Evolutionary conservation across 148 eudicot species (phyloP).

Genomic region (Amaranthus cruentus): DNA sequence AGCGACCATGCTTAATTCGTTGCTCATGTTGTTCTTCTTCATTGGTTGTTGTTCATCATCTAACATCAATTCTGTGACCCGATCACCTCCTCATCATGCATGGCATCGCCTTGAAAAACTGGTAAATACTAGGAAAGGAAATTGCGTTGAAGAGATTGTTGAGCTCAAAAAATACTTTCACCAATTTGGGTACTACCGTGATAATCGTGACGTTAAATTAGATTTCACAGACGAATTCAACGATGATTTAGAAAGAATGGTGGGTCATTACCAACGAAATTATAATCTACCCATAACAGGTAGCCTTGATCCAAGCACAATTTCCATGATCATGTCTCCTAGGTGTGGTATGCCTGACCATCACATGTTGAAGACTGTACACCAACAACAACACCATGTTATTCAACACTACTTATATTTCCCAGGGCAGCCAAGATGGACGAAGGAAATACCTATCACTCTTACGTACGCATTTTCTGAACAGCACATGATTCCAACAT

Average conservation of each 20-base stretch:
- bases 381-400: not conserved
- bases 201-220: not conserved
- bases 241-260: slow-evolving; percentile 32
- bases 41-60: not conserved
- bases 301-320: slow-evolving; percentile 41
- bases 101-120: slow-evolving; percentile 41
- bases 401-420: slow-evolving; percentile 38
- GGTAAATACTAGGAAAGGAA: slow-evolving; percentile 39
- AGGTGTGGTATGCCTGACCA: slow-evolving; percentile 58
- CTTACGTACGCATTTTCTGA: slow-evolving; percentile 59
- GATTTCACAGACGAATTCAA: slow-evolving; percentile 45
- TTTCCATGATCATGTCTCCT: slow-evolving; percentile 44
- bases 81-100: slow-evolving; percentile 20
- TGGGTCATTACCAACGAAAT: slow-evolving; percentile 41
- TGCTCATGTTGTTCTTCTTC: slow-evolving; percentile 1
- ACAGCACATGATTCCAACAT: slow-evolving; percentile 18
- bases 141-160: slow-evolving; percentile 29
- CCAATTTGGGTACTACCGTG: slow-evolving; percentile 47
- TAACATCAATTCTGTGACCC: not conserved
- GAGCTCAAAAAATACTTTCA: slow-evolving; percentile 52
- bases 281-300: slow-evolving; percentile 46
- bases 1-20: slow-evolving; percentile 22
- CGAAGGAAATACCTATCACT: slow-evolving; percentile 40
- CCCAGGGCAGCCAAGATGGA: slow-evolving; percentile 59
- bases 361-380: not conserved